Evolutionary conservation across 192 early-diverging fungal genomes (phyloP), one percentile per base, ranked within the genome.

Genomic region (Thamnidium elegans): DNA sequence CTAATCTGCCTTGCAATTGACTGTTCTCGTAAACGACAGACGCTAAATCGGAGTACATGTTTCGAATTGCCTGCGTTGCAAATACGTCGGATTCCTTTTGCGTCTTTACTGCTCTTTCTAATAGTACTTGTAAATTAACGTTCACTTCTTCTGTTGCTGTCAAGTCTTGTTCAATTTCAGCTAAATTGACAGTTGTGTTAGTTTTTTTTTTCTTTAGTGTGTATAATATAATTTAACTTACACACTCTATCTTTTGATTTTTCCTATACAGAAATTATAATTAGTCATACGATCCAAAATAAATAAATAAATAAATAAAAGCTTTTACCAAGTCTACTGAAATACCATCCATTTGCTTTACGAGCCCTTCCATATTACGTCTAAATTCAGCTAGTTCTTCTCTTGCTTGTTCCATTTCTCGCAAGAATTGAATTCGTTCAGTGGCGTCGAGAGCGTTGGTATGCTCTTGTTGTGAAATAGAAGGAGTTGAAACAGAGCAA

Each of bases 111-210:
- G 71, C 66, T 59, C 59, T 63, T 17, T 73, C 71, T 19, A 73
- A 54, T 23, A 73, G 43, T 14, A 73, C 62, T 63, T 73, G 71
- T 34, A 73, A 23, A 43, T 73, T 73, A 9, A 73, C 71, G 68
- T 73, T 73, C 6, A 65, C 56, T 61, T 73, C 71, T 45, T 73
- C 66, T 20, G 71, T 68, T 19, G 66, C 61, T 15, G 63, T 59
- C 26, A 73, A 47, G 34, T 67, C 62, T 20, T 73, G 58, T 23
- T 68, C 71, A 17, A 73, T 73, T 21, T 62, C 62, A 51, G 32
- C 66, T 68, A 50, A n/a, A 8, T n/a, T 9, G 9, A 51, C 17
- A 34, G 3, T 13, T 50, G n/a, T 32, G 14, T 14, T 20, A 48
- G 15, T 31, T 56, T n/a, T n/a, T n/a, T n/a, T n/a, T n/a, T n/a